Percentiles rank a stretch among this genome's conserved stretches.
These are phyloP conservation scores for Myriangium duriaei DNA, from an alignment of 2,329 filamentous ascomycete species.

Conservation along the genomic window DNA sequence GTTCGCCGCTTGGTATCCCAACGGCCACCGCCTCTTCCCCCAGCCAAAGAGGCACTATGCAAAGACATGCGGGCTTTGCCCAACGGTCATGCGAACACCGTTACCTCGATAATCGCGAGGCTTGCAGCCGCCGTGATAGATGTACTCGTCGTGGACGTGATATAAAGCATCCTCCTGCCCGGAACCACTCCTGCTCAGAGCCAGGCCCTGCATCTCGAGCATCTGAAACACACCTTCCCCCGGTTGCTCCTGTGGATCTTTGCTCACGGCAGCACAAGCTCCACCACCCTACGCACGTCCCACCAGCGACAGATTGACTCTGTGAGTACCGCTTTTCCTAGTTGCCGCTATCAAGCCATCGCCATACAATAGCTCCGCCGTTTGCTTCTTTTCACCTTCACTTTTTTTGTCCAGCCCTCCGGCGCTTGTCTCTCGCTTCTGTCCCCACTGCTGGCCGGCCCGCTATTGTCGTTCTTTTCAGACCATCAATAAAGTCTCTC, in stretches of 20 bases:
- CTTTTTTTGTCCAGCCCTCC: background rate
- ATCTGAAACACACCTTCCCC: constrained; percentile 5
- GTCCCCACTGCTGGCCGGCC: background rate
- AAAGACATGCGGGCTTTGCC: background rate
- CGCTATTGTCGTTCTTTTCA: background rate
- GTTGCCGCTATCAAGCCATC: background rate
- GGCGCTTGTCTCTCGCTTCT: background rate
- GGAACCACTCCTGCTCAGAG: constrained; percentile 6
- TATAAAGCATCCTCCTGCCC: constrained; percentile 6
- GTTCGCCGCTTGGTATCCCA: background rate
- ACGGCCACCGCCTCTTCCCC: background rate
- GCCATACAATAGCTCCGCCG: background rate
- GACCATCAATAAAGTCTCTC: background rate
- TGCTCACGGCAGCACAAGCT: background rate
- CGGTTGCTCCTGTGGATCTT: constrained; percentile 5
- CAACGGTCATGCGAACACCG: background rate
- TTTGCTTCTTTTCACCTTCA: constrained; percentile 4
- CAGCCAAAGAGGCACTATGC: background rate
- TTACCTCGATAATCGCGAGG: background rate
- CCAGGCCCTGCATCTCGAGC: background rate
- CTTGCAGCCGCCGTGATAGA: background rate
- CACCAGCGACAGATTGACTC: background rate
- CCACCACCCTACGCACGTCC: background rate
- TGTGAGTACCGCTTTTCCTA: background rate
- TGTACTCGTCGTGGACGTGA: background rate